Evolutionary conservation across 1,284 basidiomycete species (phyloP), one percentile per base, ranked within the genome.

Genomic region (Boletellus sp.): DNA sequence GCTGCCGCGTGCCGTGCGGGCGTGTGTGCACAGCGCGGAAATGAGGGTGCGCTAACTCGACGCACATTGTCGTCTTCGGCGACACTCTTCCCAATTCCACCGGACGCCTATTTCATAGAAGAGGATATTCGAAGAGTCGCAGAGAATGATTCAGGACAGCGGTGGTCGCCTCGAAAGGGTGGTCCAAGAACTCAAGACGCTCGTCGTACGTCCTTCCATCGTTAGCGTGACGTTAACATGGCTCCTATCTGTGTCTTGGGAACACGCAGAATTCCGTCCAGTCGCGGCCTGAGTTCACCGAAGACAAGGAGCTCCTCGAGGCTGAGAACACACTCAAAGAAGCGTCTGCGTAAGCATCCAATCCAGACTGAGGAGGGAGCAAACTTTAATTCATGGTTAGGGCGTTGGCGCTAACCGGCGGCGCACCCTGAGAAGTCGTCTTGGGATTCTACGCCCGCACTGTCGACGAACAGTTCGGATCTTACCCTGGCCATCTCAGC

Each of bases 61-160:
- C 45, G 29, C 32, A 14, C 34, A 22, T 45, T 48, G 32, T 45
- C 41, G 32, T 42, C 27, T 53, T 53, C 44, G 53, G 45, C 49
- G 47, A 40, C 43, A 35, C 47, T 48, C 52, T 46, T 35, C 11
- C 36, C 38, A 46, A 17, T 40, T 39, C 32, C 14, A 30, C 41
- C 36, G 41, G 34, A 40, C 26, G 26, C 8, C 21, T 23, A 9
- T 43, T 49, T 43, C 27, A 46, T 62, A 92, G 90, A 79, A 71
- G 56, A 80, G 78, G 60, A 76, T 93, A 66, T 63, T 84, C 48
- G 84, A 86, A 52, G 91, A 94, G 70, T 84, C 86, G 26, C 72
- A 81, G 56, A 89, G 82, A 76, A 90, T 92, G 88, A 77, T 93
- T 51, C 72, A 72, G 22, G 83, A 91, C 60, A 78, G 84, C 9